Conservation (phyloP, 345 rosid genomes). For the Xanthoceras sorbifolium region DNA sequence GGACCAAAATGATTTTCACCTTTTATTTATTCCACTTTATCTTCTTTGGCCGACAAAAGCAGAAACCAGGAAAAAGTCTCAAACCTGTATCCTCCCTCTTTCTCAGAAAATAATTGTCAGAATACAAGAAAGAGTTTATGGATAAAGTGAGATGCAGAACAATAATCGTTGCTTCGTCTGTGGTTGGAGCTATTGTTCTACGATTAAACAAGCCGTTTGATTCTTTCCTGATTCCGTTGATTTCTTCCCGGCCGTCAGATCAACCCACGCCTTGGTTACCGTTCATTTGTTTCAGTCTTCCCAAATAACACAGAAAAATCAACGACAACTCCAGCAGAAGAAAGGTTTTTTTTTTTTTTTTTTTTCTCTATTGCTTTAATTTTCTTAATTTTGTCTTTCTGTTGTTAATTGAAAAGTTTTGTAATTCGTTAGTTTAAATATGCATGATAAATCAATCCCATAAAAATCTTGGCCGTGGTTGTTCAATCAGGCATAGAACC, state of each 20-base stretch:
- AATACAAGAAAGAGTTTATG: conserved; percentile 11
- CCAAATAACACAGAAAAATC: conserved; percentile 4
- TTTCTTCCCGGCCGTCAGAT: background rate
- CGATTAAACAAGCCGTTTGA: background rate
- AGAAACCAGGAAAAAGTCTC: background rate
- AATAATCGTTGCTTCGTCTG: background rate
- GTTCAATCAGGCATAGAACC: background rate
- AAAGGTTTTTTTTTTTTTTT: conserved; percentile 3
- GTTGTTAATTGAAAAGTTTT: background rate
- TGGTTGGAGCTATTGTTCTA: background rate
- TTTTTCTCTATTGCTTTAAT: background rate
- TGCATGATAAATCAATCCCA: background rate
- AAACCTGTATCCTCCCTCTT: background rate
- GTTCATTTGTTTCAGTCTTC: conserved; percentile 12
- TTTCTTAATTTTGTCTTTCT: background rate
- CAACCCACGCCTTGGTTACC: conserved; percentile 23
- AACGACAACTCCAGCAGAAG: too few species aligned
- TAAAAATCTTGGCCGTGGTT: background rate
- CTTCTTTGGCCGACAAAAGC: background rate
- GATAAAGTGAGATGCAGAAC: conserved; percentile 14
- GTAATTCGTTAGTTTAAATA: background rate
- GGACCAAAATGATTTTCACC: too few species aligned
- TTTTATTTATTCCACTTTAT: too few species aligned
- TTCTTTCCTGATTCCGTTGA: conserved; percentile 7
- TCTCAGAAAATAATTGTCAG: background rate